Percentiles rank a stretch among this genome's conserved stretches.
Conservation (phyloP, 225 moss, liverwort and hornwort species). For the Neckera pumila region DNA sequence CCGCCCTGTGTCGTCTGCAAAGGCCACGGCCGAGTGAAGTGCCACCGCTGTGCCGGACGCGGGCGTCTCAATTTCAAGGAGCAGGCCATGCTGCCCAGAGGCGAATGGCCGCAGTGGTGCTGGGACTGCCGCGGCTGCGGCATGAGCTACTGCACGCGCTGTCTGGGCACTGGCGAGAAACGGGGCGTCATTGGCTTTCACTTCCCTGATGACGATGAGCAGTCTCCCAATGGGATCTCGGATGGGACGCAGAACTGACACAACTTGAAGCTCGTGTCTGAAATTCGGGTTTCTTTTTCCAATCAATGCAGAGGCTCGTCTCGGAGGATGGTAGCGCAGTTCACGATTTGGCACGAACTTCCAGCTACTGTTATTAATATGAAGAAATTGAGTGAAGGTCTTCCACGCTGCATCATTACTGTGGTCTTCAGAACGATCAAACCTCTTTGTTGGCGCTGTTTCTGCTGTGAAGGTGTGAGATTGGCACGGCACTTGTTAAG, state of each 20-base stretch:
- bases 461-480: background rate
- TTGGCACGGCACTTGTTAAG: background rate
- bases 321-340: background rate
- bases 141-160: conserved; percentile 75
- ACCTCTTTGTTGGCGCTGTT: background rate
- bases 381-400: background rate
- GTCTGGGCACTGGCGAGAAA: conserved; percentile 92
- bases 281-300: background rate
- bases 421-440: background rate
- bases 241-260: conserved; percentile 64
- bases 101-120: conserved; percentile 99
- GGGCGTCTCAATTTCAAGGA: conserved; percentile 84
- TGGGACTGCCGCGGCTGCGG: conserved; percentile 97
- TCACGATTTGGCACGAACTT: background rate
- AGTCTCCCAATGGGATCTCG: conserved; percentile 13
- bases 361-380: background rate
- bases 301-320: background rate
- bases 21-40: conserved; percentile 71
- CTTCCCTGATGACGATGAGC: conserved; percentile 69
- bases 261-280: background rate
- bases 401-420: background rate
- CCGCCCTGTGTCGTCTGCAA: conserved; percentile 74
- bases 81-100: conserved; percentile 74
- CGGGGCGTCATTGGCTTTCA: conserved; percentile 88
- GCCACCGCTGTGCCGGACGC: conserved; percentile 68